phyloP scores from a whole-genome alignment of 305 asterid genomes.

The Caryopteris hybrid region DNA sequence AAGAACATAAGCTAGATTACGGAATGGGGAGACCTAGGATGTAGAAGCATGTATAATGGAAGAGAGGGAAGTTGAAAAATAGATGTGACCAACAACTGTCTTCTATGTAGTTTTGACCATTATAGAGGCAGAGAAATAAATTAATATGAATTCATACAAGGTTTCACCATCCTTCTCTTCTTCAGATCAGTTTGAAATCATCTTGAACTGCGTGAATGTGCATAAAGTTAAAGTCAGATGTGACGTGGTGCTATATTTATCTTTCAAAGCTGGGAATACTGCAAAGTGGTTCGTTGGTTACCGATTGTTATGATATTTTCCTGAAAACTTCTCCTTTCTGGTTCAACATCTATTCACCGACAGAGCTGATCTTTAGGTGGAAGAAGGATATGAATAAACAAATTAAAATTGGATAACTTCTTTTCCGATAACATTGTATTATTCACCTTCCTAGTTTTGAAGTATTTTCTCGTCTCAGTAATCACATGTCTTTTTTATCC shows the following conservation, averaged over 20 bases:
- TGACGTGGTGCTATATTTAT: background rate
- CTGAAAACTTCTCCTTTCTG: background rate
- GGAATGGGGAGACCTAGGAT: too few relatives aligned
- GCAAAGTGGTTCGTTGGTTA: constrained; percentile 1
- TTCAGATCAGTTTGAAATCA: background rate
- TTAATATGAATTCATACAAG: background rate
- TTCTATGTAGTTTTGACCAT: background rate
- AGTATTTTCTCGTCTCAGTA: background rate
- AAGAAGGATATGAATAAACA: background rate
- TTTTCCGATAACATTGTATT: background rate
- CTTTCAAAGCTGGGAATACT: background rate
- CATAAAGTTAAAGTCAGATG: background rate
- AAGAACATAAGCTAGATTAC: too few relatives aligned
- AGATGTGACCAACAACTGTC: background rate
- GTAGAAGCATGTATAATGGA: background rate
- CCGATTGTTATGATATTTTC: background rate
- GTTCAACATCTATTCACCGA: background rate
- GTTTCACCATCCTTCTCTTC: background rate
- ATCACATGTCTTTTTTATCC: background rate
- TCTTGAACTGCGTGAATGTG: background rate
- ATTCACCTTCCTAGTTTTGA: background rate
- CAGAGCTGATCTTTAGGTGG: background rate
- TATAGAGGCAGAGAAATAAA: background rate
- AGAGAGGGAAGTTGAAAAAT: background rate
- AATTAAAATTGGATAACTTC: background rate